Percentiles rank a stretch among this genome's conserved stretches.
These are phyloP conservation scores for Calamus simplicifolius DNA, from an alignment of 176 grass and related monocot species.

Conservation along the genomic window DNA sequence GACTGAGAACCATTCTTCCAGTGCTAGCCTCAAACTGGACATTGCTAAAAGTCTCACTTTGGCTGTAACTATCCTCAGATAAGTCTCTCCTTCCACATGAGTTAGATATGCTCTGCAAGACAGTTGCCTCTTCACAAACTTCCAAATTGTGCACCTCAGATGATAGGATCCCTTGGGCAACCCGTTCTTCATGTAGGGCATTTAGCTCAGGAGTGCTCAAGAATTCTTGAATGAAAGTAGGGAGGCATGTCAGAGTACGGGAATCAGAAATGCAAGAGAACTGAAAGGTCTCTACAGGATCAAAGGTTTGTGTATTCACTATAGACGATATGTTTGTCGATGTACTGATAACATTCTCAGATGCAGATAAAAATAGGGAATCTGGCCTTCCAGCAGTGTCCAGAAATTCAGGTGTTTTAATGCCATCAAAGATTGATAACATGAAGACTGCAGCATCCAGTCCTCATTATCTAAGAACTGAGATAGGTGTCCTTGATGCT, in stretches of 20 bases:
- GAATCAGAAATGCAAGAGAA: constrained; percentile 44
- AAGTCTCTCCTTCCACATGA: constrained; percentile 59
- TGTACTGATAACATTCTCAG: constrained; percentile 45
- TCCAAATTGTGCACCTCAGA: constrained; percentile 53
- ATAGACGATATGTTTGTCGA: constrained; percentile 47
- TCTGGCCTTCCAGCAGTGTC: constrained; percentile 15
- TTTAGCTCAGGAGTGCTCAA: constrained; percentile 61
- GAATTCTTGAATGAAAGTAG: constrained; percentile 53
- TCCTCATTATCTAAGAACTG: constrained; percentile 52
- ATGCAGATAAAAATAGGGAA: constrained; percentile 34
- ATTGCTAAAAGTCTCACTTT: constrained; percentile 31
- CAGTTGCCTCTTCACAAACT: constrained; percentile 28
- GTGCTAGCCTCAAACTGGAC: constrained; percentile 34
- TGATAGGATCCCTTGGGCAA: constrained; percentile 45
- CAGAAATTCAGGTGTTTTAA: constrained; percentile 19
- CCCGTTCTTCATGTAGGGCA: constrained; percentile 20
- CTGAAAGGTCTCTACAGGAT: constrained; percentile 58
- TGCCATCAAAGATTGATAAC: constrained; percentile 41
- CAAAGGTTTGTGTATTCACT: constrained; percentile 21
- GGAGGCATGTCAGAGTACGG: constrained; percentile 16
- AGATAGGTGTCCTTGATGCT: constrained; percentile 34
- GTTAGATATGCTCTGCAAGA: constrained; percentile 47
- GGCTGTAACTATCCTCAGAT: constrained; percentile 38
- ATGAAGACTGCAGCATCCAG: constrained; percentile 65
- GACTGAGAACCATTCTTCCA: constrained; percentile 24